phyloP scores from a whole-genome alignment of 192 early-diverging fungal species.

The Backusella sp. region DNA sequence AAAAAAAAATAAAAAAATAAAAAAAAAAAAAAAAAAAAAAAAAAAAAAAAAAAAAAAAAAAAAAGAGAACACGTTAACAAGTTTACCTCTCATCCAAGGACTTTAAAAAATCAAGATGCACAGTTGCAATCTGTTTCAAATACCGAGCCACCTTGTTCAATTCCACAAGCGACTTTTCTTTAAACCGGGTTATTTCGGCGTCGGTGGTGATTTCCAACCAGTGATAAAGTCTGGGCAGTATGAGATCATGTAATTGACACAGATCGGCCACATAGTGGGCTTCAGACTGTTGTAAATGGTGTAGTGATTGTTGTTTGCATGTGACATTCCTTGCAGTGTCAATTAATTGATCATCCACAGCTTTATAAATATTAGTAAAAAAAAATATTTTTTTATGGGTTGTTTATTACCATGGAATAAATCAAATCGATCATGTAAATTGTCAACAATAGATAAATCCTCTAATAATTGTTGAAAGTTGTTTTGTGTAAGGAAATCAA shows the following conservation, averaged over 20 bases:
- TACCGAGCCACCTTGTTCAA: background rate
- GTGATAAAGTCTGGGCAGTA: background rate
- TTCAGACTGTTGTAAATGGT: background rate
- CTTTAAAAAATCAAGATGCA: background rate
- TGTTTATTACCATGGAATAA: background rate
- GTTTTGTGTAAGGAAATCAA: background rate
- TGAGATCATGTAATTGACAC: slow-evolving; percentile 8
- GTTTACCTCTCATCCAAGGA: slow-evolving; percentile 1
- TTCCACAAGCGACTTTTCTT: background rate
- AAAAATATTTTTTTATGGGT: no score
- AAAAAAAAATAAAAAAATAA: no score
- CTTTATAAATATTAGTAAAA: no score
- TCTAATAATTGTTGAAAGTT: slow-evolving; percentile 3
- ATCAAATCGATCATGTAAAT: slow-evolving; percentile 4
- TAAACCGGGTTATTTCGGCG: background rate
- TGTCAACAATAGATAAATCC: slow-evolving; percentile 12
- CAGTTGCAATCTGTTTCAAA: background rate
- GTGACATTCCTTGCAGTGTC: slow-evolving; percentile 17
- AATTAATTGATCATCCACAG: slow-evolving; percentile 9
- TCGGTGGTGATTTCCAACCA: slow-evolving; percentile 5
- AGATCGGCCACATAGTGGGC: background rate
- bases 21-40: no score
- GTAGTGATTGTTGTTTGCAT: background rate
- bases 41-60: no score
- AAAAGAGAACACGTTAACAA: no score